Base-by-base conservation (phyloP, 2,329 filamentous ascomycete species). In the Neonectria hederae region DNA sequence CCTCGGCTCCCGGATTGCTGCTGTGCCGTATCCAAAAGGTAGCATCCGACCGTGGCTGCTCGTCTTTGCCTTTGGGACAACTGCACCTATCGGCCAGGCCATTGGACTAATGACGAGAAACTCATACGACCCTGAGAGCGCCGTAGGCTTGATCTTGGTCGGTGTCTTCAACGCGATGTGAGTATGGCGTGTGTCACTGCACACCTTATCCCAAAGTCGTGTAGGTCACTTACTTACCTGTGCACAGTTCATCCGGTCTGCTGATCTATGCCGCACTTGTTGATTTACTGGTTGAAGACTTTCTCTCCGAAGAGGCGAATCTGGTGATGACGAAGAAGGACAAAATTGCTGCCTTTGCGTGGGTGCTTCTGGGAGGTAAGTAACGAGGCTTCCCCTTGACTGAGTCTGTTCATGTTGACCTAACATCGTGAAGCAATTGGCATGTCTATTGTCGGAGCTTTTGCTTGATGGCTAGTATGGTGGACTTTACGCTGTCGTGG, bases 1-100 rank as follows among this genome's bases (percentile, higher is more conserved):
- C 45, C 84, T 92, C 0, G 90, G 90, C 21, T 88, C 88, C 1
- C 88, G 90, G 63, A 92, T 93, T 70, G 89, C 90, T 21, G 87
- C 86, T 19, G 87, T 92, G 5, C 83, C 87, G 1, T 89, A 89
- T 65, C 83, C 84, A 17, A 83, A 83, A 63, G 80, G 79, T 26
- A 88, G 86, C 73, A 74, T 82, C 66, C 84, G 86, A 26, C 88
- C 88, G 0, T 90, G 88, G 88, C 62, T 87, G 0, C 78, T 90
- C 17, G 87, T 90, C 2, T 69, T 88, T 13, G 87, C 88, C 14
- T 90, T 90, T 66, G 88, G 87, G 17, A 86, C 84, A 9, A 90
- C 89, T 0, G 87, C 87, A 0, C 88, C 88, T 4, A 86, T 90
- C 48, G 88, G 89, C 1, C 88, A 90, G 71, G 87, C 87, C 9